These are phyloP conservation scores for Dissophora ornata DNA, from an alignment of 192 early-diverging fungal genomes.

Conservation along the genomic window DNA sequence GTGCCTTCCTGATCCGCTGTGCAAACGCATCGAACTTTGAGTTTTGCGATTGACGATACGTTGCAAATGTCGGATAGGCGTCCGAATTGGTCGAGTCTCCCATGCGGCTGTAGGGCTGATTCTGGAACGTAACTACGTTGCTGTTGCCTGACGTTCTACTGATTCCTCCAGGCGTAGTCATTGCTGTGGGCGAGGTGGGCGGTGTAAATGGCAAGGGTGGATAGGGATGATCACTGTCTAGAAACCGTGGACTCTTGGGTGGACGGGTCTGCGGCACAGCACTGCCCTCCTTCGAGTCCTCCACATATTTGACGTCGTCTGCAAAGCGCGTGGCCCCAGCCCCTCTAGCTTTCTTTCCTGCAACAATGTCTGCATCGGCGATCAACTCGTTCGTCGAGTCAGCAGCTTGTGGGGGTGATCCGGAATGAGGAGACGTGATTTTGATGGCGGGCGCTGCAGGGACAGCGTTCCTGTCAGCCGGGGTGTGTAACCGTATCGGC, in stretches of 20 bases:
- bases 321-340: no score
- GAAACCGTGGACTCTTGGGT: no score
- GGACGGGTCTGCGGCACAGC: no score
- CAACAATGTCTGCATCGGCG: no score
- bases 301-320: no score
- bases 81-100: constrained; percentile 11
- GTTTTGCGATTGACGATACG: constrained; percentile 32
- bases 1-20: constrained; percentile 22
- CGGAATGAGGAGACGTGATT: neutral
- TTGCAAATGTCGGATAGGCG: constrained; percentile 35
- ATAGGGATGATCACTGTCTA: no score
- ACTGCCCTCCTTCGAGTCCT: no score
- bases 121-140: constrained; percentile 10
- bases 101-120: constrained; percentile 4
- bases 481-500: constrained; percentile 19
- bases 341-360: no score
- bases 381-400: neutral
- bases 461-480: constrained; percentile 10
- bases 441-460: constrained; percentile 19
- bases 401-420: neutral
- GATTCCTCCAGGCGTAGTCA: neutral
- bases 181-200: neutral
- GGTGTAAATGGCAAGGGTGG: neutral
- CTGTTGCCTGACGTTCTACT: neutral
- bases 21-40: constrained; percentile 39